Evolutionary conservation across 2,329 filamentous ascomycete species (phyloP).

Genomic region (Curvularia hawaiiensis): DNA sequence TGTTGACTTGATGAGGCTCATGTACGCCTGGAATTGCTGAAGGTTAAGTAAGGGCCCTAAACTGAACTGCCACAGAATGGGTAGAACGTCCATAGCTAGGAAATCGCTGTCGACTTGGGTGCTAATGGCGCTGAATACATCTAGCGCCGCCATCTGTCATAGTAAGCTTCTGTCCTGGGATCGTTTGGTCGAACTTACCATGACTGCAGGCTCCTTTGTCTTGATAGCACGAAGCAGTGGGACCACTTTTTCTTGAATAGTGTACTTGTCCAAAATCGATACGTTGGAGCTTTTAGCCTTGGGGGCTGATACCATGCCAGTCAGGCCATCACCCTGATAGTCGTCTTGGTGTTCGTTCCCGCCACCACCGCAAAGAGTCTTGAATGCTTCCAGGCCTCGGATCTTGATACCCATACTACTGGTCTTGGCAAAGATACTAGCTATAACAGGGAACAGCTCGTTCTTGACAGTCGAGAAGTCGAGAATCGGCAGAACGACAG

Average conservation of each 20-base stretch:
- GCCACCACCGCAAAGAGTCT: conserved; percentile 87
- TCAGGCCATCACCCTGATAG: conserved; percentile 69
- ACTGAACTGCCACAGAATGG: conserved; percentile 89
- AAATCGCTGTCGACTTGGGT: conserved; percentile 85
- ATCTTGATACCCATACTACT: conserved; percentile 95
- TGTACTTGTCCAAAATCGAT: conserved; percentile 93
- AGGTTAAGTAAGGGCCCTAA: conserved; percentile 88
- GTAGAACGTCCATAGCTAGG: conserved; percentile 87
- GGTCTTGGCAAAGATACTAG: conserved; percentile 88
- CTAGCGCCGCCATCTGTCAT: conserved; percentile 75
- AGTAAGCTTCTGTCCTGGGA: conserved; percentile 9
- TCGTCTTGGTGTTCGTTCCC: conserved; percentile 46
- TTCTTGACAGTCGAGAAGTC: conserved; percentile 98
- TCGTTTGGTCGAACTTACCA: conserved; percentile 56
- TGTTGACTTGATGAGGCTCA: conserved; percentile 82
- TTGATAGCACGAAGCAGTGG: conserved; percentile 91
- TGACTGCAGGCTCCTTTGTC: conserved; percentile 96
- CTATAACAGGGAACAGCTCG: conserved; percentile 91
- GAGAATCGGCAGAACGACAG: conserved; percentile 80
- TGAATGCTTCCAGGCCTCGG: conserved; percentile 86
- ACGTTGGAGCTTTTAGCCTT: conserved; percentile 68
- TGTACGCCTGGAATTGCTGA: conserved; percentile 83
- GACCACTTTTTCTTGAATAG: conserved; percentile 96
- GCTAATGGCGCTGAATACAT: conserved; percentile 83
- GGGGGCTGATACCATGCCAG: conserved; percentile 65